These are phyloP conservation scores for Solanum arcanum DNA, from an alignment of 257 asterid genomes.

Conservation along the genomic window DNA sequence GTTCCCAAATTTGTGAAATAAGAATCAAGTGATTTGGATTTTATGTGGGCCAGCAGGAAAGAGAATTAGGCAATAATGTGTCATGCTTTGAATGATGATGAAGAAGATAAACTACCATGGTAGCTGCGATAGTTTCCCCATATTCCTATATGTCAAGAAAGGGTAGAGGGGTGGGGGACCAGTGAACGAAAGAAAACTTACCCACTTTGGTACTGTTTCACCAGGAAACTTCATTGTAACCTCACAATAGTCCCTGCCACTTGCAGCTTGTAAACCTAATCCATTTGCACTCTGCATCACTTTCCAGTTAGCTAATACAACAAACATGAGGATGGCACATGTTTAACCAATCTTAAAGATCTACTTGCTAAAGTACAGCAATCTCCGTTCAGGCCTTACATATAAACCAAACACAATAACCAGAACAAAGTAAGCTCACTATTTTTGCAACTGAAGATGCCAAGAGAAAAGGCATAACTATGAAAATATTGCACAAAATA, in stretches of 20 bases:
- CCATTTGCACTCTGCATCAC: conserved; percentile 83
- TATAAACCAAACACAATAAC: background rate
- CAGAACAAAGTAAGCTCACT: background rate
- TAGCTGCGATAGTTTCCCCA: background rate
- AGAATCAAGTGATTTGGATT: background rate
- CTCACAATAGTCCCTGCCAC: conserved; percentile 56
- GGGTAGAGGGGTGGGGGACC: background rate
- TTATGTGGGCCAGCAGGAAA: background rate
- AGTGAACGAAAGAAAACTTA: conserved; percentile 18
- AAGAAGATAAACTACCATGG: background rate
- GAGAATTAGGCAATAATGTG: background rate
- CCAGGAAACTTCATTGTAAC: conserved; percentile 57
- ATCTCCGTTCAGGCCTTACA: background rate
- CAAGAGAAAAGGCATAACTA: background rate
- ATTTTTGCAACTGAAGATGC: background rate
- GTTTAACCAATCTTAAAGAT: background rate
- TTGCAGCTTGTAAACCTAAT: conserved; percentile 77
- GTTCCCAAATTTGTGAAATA: background rate
- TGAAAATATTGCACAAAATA: background rate
- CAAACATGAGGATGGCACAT: background rate
- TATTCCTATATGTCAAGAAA: background rate
- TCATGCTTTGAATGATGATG: background rate
- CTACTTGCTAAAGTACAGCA: background rate
- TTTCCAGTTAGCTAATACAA: background rate
- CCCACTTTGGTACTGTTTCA: conserved; percentile 89